Evolutionary conservation across 2,329 filamentous ascomycete species (phyloP), one percentile per base, ranked within the genome.

Genomic region (Spiromastix sp.): DNA sequence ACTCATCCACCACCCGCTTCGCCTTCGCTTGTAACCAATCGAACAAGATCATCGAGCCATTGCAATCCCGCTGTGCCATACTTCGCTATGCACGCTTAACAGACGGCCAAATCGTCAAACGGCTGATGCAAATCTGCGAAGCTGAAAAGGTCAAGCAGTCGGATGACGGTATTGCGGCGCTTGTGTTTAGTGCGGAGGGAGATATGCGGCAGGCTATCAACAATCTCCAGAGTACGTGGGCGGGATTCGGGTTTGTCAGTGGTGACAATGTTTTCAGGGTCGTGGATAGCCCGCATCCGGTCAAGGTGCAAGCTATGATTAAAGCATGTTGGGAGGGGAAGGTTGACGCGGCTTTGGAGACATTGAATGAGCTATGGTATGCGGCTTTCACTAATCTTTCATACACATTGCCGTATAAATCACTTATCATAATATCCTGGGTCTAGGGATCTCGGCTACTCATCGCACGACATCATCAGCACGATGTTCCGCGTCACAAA

Each of bases 131-230:
- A 55, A 91, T 98, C 48, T 91, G 86, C 55, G 81, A 91, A 55
- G 86, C 85, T 1, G 91, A 98, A 62, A 78, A 83, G 46, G 86
- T 96, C 29, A 71, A 91, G 55, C 85, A 86, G 61, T 87, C 79
- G 34, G 91, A 98, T 49, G 89, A 96, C 56, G 91, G 91, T 1
- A 70, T 96, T 40, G 91, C 89, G 1, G 91, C 91, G n/a, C 68
- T 98, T 21, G 86, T 98, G 1, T 98, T 98, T 66, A 91, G 82
- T 43, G 91, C 91, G 5, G 91, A 98, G 60, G 91, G 91, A 38
- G 91, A 98, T 57, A 98, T 98, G 91, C 78, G 91, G 42, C 91
- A 98, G 64, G 91, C 91, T 22, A 94, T 98, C 69, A 98, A 98
- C 66, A 96, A 96, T 60, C 64, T 98, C 47, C 91, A 98, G 59